These are phyloP conservation scores for Macrophomina phaseolina DNA, from an alignment of 2,329 filamentous ascomycete genomes.

Conservation along the genomic window DNA sequence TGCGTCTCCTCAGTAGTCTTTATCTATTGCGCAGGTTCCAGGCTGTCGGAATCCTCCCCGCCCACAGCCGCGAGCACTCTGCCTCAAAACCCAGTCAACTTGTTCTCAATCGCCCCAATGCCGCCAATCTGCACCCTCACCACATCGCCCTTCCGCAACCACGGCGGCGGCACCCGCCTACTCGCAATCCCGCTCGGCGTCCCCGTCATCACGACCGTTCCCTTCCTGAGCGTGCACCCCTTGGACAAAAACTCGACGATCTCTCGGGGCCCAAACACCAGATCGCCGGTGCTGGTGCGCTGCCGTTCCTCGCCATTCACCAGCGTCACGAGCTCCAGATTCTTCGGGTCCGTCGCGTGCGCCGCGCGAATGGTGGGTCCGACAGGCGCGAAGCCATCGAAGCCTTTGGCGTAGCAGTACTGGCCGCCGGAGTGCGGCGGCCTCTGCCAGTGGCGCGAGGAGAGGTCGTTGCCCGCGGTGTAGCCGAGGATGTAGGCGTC, in stretches of 20 bases:
- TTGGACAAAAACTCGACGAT: slow-evolving; percentile 53
- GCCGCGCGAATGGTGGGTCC: slow-evolving; percentile 45
- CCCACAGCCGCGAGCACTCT: too few relatives aligned
- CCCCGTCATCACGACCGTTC: slow-evolving; percentile 58
- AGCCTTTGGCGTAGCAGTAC: slow-evolving; percentile 51
- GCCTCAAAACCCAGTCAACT: not conserved
- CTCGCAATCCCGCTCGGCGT: slow-evolving; percentile 50
- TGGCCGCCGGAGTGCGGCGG: slow-evolving; percentile 42
- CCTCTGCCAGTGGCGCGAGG: slow-evolving; percentile 60
- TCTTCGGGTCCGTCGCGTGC: slow-evolving; percentile 42
- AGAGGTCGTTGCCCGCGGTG: slow-evolving; percentile 68
- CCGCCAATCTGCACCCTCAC: not conserved
- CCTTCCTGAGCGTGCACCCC: slow-evolving; percentile 53
- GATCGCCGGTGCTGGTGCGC: slow-evolving; percentile 50
- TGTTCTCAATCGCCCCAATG: not conserved
- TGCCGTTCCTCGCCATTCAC: slow-evolving; percentile 55
- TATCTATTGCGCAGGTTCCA: too few relatives aligned
- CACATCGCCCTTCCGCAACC: not conserved
- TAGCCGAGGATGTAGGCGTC: slow-evolving; percentile 68
- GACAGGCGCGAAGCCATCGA: slow-evolving; percentile 53
- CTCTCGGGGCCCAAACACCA: slow-evolving; percentile 53
- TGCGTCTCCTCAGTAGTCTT: too few relatives aligned
- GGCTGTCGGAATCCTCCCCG: too few relatives aligned
- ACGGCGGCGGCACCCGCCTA: slow-evolving; percentile 35
- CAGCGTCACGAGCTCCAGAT: slow-evolving; percentile 44